Conservation (phyloP, 1,284 basidiomycete genomes). For the Xerocomus amazonicus region DNA sequence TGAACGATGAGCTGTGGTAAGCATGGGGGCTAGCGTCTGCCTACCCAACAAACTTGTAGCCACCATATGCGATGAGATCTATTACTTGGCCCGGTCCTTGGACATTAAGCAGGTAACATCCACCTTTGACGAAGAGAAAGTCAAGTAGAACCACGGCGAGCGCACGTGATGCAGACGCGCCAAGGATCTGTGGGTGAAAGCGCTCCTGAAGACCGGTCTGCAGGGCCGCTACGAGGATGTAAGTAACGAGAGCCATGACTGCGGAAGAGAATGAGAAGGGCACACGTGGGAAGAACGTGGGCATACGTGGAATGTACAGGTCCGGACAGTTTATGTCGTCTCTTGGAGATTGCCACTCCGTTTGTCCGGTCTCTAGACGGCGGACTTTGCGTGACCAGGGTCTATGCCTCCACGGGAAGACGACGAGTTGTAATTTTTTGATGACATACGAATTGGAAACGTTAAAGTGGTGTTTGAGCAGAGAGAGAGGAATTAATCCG, state of each 20-base stretch:
- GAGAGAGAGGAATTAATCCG: constrained; percentile 69
- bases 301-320: constrained; percentile 90
- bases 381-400: constrained; percentile 72
- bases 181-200: constrained; percentile 91
- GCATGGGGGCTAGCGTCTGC: constrained; percentile 16
- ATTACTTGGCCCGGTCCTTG: constrained; percentile 71
- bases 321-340: constrained; percentile 97
- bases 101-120: constrained; percentile 89
- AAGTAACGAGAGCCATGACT: constrained; percentile 97
- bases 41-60: constrained; percentile 97
- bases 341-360: constrained; percentile 84
- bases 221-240: constrained; percentile 85
- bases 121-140: constrained; percentile 84
- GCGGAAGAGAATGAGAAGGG: constrained; percentile 11
- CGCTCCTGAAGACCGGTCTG: constrained; percentile 79
- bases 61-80: constrained; percentile 79
- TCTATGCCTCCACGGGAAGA: constrained; percentile 94
- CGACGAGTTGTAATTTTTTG: constrained; percentile 82
- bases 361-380: constrained; percentile 63
- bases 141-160: constrained; percentile 80
- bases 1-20: background rate
- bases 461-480: constrained; percentile 93
- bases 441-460: constrained; percentile 97
- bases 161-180: constrained; percentile 81
- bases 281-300: background rate